Conservation (phyloP, 352 stramenopile species). For the Phytopythium delawarense region DNA sequence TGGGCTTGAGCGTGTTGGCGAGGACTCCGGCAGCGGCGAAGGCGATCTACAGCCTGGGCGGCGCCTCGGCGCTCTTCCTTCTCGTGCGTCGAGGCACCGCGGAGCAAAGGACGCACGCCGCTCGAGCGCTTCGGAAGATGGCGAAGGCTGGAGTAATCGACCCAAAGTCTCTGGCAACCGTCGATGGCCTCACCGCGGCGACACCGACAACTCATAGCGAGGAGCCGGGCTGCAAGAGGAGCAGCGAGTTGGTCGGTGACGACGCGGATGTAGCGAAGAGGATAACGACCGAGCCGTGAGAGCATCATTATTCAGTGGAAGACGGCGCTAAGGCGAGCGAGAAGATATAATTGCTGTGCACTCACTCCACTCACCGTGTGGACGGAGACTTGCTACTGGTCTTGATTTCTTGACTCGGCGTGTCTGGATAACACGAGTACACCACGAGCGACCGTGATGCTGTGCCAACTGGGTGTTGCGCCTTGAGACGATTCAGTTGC, state of each 20-base stretch:
- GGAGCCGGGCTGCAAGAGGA: background rate
- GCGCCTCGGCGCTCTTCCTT: background rate
- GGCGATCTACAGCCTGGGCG: background rate
- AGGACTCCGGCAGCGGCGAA: background rate
- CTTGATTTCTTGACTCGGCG: background rate
- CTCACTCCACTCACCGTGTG: too few relatives aligned
- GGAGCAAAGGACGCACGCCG: background rate
- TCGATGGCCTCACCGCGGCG: background rate
- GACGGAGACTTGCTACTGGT: background rate
- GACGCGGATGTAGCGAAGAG: background rate
- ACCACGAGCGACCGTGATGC: conserved; percentile 42
- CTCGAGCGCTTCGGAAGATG: background rate
- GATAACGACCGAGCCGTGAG: background rate
- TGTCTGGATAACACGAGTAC: conserved; percentile 36
- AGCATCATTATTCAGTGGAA: background rate
- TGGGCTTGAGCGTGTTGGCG: background rate
- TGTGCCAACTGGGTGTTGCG: conserved; percentile 22
- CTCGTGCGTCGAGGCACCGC: background rate
- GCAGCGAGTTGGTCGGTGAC: background rate
- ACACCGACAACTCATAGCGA: background rate
- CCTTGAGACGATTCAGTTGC: background rate
- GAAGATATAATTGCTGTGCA: too few relatives aligned
- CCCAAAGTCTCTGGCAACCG: background rate
- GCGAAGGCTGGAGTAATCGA: background rate
- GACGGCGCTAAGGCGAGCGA: too few relatives aligned